Evolutionary conservation across 2,329 filamentous ascomycete genomes (phyloP).

Genomic region (Monosporascus sp.): DNA sequence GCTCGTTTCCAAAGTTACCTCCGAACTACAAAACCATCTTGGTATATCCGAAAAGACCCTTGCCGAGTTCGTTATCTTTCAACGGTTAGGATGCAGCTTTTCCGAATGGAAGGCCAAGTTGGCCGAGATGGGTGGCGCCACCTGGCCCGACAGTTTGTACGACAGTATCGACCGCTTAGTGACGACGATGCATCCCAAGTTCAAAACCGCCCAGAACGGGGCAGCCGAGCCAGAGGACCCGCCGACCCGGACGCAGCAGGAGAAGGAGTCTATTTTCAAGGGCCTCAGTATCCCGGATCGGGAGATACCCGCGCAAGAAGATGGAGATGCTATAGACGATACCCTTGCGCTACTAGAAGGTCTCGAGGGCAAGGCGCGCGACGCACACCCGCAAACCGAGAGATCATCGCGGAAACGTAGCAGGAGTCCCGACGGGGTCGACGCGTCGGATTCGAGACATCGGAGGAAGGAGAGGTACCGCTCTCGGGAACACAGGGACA

Average conservation of each 20-base stretch:
- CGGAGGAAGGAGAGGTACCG: conserved; percentile 29
- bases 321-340: conserved; percentile 75
- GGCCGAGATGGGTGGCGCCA: conserved; percentile 69
- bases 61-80: conserved; percentile 91
- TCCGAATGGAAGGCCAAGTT: conserved; percentile 72
- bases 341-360: conserved; percentile 89
- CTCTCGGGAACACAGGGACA: conserved; percentile 29
- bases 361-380: conserved; percentile 60
- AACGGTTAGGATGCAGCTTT: conserved; percentile 71
- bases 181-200: conserved; percentile 82
- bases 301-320: conserved; percentile 34
- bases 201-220: conserved; percentile 54
- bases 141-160: conserved; percentile 76
- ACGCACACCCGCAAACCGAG: conserved; percentile 26
- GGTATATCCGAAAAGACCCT: conserved; percentile 90
- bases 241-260: conserved; percentile 46
- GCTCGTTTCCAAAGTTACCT: conserved; percentile 89
- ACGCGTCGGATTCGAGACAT: conserved; percentile 32
- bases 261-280: conserved; percentile 84
- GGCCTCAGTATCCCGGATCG: conserved; percentile 84
- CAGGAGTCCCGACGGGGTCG: conserved; percentile 45
- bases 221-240: conserved; percentile 31
- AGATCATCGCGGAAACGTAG: conserved; percentile 50
- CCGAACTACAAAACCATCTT: conserved; percentile 89
- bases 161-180: conserved; percentile 90